A percentile compares a stretch with the other conserved stretches of the same genome.
Conservation (phyloP, 2,329 filamentous ascomycete species). For the Chaetoscypha palmicola region DNA sequence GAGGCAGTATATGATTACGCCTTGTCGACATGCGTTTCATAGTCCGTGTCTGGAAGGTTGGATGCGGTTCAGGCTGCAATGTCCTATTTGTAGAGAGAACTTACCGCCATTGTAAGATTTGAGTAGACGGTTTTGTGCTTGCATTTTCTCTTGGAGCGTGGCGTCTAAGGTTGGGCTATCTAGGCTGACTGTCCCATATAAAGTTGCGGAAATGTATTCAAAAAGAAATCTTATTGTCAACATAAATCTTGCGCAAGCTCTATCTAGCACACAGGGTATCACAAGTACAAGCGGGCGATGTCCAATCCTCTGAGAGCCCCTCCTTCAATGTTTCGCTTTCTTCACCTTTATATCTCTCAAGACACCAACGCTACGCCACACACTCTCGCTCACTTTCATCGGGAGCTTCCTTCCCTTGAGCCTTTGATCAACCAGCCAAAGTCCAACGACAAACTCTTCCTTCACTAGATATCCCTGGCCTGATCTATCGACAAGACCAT, state of each 20-base stretch:
- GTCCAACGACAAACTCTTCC: slow-evolving; percentile 73
- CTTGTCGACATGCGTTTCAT: slow-evolving; percentile 94
- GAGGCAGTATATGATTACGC: slow-evolving; percentile 92
- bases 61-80: slow-evolving; percentile 90
- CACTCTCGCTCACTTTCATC: slow-evolving; percentile 60
- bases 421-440: slow-evolving; percentile 77
- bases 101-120: slow-evolving; percentile 66
- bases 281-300: too few species aligned
- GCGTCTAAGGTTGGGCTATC: too few species aligned
- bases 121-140: too few species aligned
- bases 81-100: slow-evolving; percentile 88
- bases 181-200: too few species aligned
- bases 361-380: slow-evolving; percentile 62
- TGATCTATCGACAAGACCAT: slow-evolving; percentile 62
- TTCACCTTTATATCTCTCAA: slow-evolving; percentile 33
- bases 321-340: too few species aligned
- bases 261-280: too few species aligned
- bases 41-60: slow-evolving; percentile 86
- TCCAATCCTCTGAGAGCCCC: too few species aligned
- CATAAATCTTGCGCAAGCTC: too few species aligned
- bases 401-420: slow-evolving; percentile 75
- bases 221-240: too few species aligned
- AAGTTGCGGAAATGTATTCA: too few species aligned
- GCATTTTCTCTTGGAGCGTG: too few species aligned
- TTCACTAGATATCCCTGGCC: slow-evolving; percentile 50